A percentile compares a stretch with the other conserved stretches of the same genome.
phyloP scores from a whole-genome alignment of 768 basidiomycete genomes.

The Termitomyces sp. region DNA sequence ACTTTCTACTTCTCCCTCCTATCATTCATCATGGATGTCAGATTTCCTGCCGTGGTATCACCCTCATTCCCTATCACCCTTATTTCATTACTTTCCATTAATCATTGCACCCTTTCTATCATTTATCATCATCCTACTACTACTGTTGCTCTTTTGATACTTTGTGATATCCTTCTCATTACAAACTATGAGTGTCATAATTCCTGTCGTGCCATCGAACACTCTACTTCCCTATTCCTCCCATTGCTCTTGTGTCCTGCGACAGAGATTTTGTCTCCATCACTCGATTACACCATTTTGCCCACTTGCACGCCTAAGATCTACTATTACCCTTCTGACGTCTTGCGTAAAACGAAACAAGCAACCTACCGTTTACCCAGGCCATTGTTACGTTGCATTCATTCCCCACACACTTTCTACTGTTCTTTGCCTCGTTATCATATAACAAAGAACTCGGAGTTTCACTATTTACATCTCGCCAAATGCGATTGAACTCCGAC shows the following conservation, averaged over 20 bases:
- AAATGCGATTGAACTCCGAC: background rate
- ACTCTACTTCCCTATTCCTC: too few relatives aligned
- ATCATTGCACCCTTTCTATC: too few relatives aligned
- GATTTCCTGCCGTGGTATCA: background rate
- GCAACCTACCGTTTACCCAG: too few relatives aligned
- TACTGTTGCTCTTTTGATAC: too few relatives aligned
- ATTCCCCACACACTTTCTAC: background rate
- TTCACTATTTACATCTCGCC: background rate
- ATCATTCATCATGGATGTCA: background rate
- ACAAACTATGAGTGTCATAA: too few relatives aligned
- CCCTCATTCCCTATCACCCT: too few relatives aligned
- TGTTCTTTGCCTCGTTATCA: background rate
- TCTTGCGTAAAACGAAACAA: background rate
- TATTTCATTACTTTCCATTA: too few relatives aligned
- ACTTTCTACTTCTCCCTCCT: background rate
- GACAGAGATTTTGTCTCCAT: background rate
- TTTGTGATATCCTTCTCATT: too few relatives aligned
- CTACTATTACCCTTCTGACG: background rate
- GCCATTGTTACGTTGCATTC: background rate
- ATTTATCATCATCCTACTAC: too few relatives aligned
- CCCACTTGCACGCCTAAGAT: background rate
- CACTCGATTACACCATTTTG: background rate
- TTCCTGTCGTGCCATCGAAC: background rate
- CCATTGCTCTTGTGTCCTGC: background rate
- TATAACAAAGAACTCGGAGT: too few relatives aligned